Conservation (phyloP, 2,329 filamentous ascomycete species). For the Cytospora mali region DNA sequence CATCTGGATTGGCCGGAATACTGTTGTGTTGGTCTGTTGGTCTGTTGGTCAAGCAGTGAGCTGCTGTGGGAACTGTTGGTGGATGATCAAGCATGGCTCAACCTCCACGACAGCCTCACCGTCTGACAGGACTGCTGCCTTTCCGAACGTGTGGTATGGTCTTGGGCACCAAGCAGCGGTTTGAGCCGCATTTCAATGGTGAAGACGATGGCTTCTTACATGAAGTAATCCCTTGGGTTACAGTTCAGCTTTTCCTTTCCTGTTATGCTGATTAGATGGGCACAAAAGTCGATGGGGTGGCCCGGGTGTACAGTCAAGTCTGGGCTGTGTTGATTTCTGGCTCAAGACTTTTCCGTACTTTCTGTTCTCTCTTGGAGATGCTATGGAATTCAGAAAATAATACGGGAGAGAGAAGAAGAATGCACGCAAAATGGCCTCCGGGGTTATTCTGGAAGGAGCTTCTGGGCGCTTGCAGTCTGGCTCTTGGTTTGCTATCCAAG, state of each 20-base stretch:
- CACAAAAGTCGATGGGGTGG: background rate
- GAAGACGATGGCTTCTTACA: background rate
- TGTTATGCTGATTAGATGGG: background rate
- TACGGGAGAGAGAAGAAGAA: background rate
- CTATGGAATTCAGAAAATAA: background rate
- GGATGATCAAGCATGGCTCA: slow-evolving; percentile 9
- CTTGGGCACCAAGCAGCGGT: background rate
- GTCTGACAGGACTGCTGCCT: background rate
- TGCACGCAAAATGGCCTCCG: background rate
- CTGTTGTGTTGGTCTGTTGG: background rate
- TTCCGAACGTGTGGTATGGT: background rate
- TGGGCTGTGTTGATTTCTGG: background rate
- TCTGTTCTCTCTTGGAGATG: background rate
- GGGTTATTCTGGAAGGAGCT: background rate
- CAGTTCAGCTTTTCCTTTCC: background rate
- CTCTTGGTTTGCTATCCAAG: background rate
- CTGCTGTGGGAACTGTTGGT: background rate
- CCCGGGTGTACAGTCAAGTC: background rate
- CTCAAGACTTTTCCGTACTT: too few relatives aligned
- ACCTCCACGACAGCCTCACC: slow-evolving; percentile 15
- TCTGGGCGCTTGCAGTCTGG: background rate
- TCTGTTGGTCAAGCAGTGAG: background rate
- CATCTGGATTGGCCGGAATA: background rate
- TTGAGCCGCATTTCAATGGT: background rate
- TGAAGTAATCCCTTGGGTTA: background rate